Evolutionary conservation across 1,284 basidiomycete species (phyloP).

Genomic region (Tilletia caries): DNA sequence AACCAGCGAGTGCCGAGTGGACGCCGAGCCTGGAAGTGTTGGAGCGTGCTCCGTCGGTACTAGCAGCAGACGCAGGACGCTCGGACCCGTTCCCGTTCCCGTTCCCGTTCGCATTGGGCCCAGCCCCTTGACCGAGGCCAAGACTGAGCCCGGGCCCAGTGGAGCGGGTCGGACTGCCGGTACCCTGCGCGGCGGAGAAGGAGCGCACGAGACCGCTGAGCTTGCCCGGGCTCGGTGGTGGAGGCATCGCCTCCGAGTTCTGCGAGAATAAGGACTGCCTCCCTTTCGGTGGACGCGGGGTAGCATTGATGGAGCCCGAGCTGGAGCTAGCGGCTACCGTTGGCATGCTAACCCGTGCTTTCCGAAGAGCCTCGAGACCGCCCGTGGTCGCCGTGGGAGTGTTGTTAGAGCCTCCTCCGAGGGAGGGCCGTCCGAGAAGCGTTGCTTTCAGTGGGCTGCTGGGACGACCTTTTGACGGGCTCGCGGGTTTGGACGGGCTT

Average conservation of each 20-base stretch:
- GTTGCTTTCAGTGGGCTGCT: conserved; percentile 33
- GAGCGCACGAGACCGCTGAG: conserved; percentile 20
- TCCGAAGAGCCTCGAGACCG: conserved; percentile 4
- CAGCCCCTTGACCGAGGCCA: too few relatives aligned
- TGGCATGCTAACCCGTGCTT: neutral
- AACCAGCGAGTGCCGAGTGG: neutral
- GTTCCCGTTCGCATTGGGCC: too few relatives aligned
- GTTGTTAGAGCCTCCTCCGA: conserved; percentile 42
- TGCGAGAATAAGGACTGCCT: conserved; percentile 35
- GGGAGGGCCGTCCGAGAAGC: conserved; percentile 39
- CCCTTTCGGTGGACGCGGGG: conserved; percentile 28
- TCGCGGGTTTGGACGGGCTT: neutral
- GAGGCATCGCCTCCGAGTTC: conserved; percentile 27
- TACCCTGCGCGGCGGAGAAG: neutral
- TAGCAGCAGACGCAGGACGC: neutral
- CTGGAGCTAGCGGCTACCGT: neutral
- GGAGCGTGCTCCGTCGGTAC: neutral
- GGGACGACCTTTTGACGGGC: conserved; percentile 56
- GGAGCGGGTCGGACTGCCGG: neutral
- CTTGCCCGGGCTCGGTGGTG: conserved; percentile 34
- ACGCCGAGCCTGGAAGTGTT: neutral
- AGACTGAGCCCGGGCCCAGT: neutral
- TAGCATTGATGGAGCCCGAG: conserved; percentile 3
- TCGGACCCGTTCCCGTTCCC: neutral
- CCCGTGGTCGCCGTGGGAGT: conserved; percentile 25